Percentiles rank a stretch among this genome's conserved stretches.
phyloP scores from a whole-genome alignment of 2,329 filamentous ascomycete species.

The Colletotrichum aenigma region DNA sequence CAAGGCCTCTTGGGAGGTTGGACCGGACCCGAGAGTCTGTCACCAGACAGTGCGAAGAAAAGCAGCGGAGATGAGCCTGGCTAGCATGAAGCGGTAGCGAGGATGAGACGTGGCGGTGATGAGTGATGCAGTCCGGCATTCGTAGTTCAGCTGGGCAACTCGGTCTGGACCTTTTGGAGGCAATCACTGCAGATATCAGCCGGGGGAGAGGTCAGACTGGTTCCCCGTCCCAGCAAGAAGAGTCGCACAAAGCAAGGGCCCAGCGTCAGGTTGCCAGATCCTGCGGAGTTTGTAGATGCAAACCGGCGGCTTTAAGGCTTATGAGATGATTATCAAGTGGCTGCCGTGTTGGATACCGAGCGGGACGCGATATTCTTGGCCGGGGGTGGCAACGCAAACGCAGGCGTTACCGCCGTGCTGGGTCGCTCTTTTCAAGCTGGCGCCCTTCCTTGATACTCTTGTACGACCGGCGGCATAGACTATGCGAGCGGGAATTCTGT shows the following conservation, averaged over 20 bases:
- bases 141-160: neutral
- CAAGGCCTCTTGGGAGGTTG: neutral
- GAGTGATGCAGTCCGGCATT: neutral
- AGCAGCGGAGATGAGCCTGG: neutral
- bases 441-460: neutral
- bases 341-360: neutral
- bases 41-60: neutral
- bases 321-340: neutral
- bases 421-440: neutral
- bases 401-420: neutral
- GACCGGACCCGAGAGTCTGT: neutral
- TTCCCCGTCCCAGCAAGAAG: neutral
- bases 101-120: neutral
- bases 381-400: neutral
- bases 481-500: neutral
- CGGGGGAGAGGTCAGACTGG: neutral
- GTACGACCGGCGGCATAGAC: neutral
- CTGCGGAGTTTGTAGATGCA: neutral
- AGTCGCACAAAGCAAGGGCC: neutral
- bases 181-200: neutral
- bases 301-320: neutral
- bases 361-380: neutral
- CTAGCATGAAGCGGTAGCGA: neutral
- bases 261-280: neutral
- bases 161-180: neutral